Conservation (phyloP, 1,284 basidiomycete genomes). For the Leccinum brunneo-olivaceum region DNA sequence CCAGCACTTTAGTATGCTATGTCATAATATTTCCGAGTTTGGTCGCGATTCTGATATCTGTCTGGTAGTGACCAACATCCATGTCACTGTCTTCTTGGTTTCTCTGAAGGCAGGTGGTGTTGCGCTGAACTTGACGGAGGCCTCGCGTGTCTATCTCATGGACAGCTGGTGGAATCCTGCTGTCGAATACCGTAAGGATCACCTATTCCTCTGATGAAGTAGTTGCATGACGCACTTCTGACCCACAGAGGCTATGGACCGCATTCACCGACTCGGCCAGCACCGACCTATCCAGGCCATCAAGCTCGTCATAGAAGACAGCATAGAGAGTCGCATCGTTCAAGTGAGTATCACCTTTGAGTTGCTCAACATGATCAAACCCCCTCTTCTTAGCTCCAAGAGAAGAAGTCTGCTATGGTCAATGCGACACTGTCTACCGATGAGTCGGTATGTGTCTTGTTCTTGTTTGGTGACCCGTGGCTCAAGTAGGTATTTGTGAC, state of each 20-base stretch:
- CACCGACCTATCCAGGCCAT: slow-evolving; percentile 89
- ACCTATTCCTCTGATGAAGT: not conserved
- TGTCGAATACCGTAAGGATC: slow-evolving; percentile 64
- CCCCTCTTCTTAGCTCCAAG: slow-evolving; percentile 63
- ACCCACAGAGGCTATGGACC: slow-evolving; percentile 87
- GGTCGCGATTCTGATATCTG: slow-evolving; percentile 4
- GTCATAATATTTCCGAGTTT: not conserved
- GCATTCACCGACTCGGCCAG: slow-evolving; percentile 89
- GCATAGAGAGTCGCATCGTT: slow-evolving; percentile 92
- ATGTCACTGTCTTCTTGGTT: slow-evolving; percentile 95
- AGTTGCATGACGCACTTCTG: slow-evolving; percentile 14
- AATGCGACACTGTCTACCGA: slow-evolving; percentile 75
- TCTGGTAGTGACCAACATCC: slow-evolving; percentile 76
- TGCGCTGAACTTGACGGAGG: slow-evolving; percentile 89
- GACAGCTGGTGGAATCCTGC: slow-evolving; percentile 93
- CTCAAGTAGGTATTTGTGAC: slow-evolving; percentile 19
- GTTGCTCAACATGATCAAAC: not conserved
- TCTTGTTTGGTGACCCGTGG: slow-evolving; percentile 12
- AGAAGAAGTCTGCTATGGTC: slow-evolving; percentile 87
- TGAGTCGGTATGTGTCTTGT: slow-evolving; percentile 48
- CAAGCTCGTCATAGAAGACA: slow-evolving; percentile 93
- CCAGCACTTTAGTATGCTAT: slow-evolving; percentile 81
- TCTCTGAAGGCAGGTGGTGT: slow-evolving; percentile 95
- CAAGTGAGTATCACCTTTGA: slow-evolving; percentile 38
- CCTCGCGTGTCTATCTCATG: slow-evolving; percentile 88